Percentiles rank a stretch among this genome's conserved stretches.
Evolutionary conservation across 169 alveolate species (phyloP).

Genomic region (Plasmodium vivax): DNA sequence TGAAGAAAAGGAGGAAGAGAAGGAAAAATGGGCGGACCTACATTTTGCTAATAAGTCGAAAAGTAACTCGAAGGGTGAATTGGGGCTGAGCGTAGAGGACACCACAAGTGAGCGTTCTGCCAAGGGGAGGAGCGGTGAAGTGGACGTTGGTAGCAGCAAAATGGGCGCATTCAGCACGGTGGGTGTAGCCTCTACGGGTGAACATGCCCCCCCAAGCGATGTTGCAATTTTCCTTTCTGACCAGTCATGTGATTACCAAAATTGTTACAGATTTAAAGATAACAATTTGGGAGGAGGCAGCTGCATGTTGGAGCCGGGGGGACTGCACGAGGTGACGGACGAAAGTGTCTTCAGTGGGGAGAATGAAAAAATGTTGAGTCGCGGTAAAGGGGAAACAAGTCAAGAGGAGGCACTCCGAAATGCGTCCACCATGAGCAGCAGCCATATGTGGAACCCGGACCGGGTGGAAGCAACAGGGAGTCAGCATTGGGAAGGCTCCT

Average conservation of each 20-base stretch:
- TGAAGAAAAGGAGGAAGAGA: neutral
- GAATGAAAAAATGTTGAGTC: neutral
- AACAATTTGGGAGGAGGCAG: neutral
- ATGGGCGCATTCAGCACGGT: neutral
- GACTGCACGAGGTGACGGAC: neutral
- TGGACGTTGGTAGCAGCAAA: neutral
- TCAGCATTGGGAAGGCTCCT: neutral
- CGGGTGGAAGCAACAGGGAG: neutral
- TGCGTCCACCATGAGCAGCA: neutral
- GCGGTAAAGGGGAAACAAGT: neutral
- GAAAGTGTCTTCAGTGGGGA: neutral
- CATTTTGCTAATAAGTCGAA: neutral
- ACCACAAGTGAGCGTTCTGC: neutral
- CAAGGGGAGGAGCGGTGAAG: neutral
- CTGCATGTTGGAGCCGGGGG: neutral
- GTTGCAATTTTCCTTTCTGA: neutral
- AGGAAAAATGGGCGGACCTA: neutral
- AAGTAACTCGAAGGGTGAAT: neutral
- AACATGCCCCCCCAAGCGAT: neutral
- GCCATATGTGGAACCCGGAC: neutral
- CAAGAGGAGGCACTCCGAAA: neutral
- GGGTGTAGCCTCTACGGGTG: neutral
- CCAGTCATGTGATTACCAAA: neutral
- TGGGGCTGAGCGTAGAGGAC: neutral
- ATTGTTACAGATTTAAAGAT: neutral